Percentiles rank a stretch among this genome's conserved stretches.
Conservation (phyloP, 2,329 filamentous ascomycete species). For the Alternaria viburni region DNA sequence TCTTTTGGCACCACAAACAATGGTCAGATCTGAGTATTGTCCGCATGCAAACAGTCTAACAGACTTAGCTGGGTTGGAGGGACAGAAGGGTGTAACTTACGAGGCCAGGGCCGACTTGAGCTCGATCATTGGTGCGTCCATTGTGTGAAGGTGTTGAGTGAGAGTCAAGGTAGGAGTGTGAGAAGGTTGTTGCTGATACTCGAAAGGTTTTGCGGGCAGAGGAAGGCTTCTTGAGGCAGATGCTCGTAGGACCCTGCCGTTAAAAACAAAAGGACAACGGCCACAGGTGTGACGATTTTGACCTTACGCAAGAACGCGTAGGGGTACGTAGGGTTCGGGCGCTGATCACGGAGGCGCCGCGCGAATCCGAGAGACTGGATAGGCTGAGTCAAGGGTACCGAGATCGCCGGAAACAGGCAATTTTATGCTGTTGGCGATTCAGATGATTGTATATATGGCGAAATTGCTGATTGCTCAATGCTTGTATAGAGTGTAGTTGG, state of each 20-base stretch:
- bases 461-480: not conserved
- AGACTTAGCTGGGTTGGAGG: conserved; percentile 33
- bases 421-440: conserved; percentile 2
- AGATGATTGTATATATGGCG: not conserved
- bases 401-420: conserved; percentile 12
- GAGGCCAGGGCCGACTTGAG: conserved; percentile 56
- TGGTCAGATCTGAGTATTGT: conserved; percentile 57
- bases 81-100: conserved; percentile 43
- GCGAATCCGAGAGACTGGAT: conserved; percentile 22
- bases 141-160: conserved; percentile 25
- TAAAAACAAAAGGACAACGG: conserved; percentile 12
- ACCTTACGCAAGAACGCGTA: conserved; percentile 18
- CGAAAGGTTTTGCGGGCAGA: not conserved
- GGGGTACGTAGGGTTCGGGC: conserved; percentile 26
- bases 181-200: not conserved
- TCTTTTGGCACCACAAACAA: conserved; percentile 54
- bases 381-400: conserved; percentile 21
- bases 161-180: not conserved
- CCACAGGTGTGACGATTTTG: conserved; percentile 13
- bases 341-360: conserved; percentile 14
- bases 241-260: conserved; percentile 14
- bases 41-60: conserved; percentile 46
- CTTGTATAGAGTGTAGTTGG: not conserved
- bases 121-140: conserved; percentile 52
- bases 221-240: conserved; percentile 16